Evolutionary conservation across 805 yeast species (phyloP).

Genomic region (Blastobotrys attinorum): DNA sequence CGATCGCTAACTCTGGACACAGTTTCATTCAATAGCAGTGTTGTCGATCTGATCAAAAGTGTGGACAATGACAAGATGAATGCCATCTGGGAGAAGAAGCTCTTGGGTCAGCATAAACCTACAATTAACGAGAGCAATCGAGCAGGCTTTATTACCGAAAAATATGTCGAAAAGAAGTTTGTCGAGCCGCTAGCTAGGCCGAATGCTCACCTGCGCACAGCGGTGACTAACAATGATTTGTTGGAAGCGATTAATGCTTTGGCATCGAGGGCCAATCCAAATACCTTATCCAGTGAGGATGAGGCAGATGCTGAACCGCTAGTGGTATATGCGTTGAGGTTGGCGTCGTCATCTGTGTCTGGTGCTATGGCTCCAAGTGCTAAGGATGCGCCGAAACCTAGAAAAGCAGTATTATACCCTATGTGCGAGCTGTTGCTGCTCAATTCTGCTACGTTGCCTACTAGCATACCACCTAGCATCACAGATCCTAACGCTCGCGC

Average conservation of each 20-base stretch:
- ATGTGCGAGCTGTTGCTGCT: constrained; percentile 33
- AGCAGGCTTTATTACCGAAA: constrained; percentile 50
- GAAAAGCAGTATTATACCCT: constrained; percentile 27
- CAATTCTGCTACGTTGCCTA: constrained; percentile 29
- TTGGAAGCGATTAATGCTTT: constrained; percentile 26
- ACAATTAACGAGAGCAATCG: constrained; percentile 40
- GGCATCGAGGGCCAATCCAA: constrained; percentile 34
- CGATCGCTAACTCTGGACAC: constrained; percentile 72
- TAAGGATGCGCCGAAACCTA: constrained; percentile 18
- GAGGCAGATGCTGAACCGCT: constrained; percentile 23
- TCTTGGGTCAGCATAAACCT: constrained; percentile 13
- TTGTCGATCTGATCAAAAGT: constrained; percentile 47
- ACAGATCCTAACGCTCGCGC: not conserved
- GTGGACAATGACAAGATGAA: constrained; percentile 51
- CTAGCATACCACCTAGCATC: constrained; percentile 5
- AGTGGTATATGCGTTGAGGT: constrained; percentile 26
- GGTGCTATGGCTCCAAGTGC: too few species aligned
- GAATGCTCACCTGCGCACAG: constrained; percentile 27
- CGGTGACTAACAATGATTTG: constrained; percentile 27
- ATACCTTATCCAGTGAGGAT: constrained; percentile 9
- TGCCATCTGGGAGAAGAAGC: constrained; percentile 47
- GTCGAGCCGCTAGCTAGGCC: constrained; percentile 30
- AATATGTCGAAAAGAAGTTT: constrained; percentile 52
- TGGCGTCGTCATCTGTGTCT: too few species aligned
- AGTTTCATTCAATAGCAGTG: constrained; percentile 48